Conservation (phyloP, 352 stramenopile species). For the Phytophthora meadii region DNA sequence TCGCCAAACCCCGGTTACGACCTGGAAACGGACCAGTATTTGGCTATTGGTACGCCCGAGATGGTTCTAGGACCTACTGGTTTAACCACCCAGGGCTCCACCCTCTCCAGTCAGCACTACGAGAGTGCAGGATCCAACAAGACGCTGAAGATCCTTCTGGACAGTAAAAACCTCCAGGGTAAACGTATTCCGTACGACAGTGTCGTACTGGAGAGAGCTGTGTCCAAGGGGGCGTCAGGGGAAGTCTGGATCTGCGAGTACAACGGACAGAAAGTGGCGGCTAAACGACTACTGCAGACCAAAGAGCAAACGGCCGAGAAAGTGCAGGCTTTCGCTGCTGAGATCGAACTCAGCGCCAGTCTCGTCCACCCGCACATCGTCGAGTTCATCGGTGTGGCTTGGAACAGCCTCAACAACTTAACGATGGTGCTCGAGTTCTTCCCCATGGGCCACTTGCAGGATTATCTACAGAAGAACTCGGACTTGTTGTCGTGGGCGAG, state of each 20-base stretch:
- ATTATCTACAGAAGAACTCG: slow-evolving; percentile 27
- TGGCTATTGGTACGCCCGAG: slow-evolving; percentile 12
- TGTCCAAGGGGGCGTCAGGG: slow-evolving; percentile 44
- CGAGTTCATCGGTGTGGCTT: slow-evolving; percentile 62
- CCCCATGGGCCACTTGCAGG: slow-evolving; percentile 23
- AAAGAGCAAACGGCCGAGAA: slow-evolving; percentile 37
- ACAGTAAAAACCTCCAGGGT: slow-evolving; percentile 20
- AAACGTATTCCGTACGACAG: slow-evolving; percentile 32
- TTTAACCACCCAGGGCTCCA: slow-evolving; percentile 20
- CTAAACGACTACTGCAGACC: slow-evolving; percentile 50
- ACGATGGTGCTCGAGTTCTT: slow-evolving; percentile 48
- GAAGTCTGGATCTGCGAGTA: slow-evolving; percentile 64
- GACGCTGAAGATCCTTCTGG: slow-evolving; percentile 29
- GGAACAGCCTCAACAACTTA: slow-evolving; percentile 49
- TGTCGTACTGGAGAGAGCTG: slow-evolving; percentile 16
- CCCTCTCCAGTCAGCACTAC: slow-evolving; percentile 16
- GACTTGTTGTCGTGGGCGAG: slow-evolving; percentile 37
- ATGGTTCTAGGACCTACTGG: slow-evolving; percentile 1
- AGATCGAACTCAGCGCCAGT: slow-evolving; percentile 63
- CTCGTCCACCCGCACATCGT: slow-evolving; percentile 63
- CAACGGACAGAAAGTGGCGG: slow-evolving; percentile 46
- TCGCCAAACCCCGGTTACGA: neutral
- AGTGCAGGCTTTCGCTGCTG: slow-evolving; percentile 46
- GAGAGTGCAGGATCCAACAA: slow-evolving; percentile 34
- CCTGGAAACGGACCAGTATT: slow-evolving; percentile 11